phyloP scores from a whole-genome alignment of 106 monocot genomes.

The Dendrobium huoshanense region DNA sequence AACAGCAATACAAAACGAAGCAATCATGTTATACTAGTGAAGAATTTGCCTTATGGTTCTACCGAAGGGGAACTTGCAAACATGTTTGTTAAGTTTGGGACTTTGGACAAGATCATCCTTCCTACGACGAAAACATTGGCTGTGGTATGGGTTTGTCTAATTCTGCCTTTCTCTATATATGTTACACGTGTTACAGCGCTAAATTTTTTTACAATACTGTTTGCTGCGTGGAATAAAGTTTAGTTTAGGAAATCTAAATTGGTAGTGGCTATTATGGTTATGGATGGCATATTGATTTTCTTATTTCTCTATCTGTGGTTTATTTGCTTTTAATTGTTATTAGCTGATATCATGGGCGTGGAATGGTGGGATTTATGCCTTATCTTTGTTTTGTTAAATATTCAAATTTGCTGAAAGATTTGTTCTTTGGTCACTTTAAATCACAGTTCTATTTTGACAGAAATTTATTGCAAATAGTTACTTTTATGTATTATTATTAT shows the following conservation, averaged over 20 bases:
- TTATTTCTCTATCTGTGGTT: background rate
- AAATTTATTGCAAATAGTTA: background rate
- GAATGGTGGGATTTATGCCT: background rate
- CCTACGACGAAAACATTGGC: conserved; percentile 88
- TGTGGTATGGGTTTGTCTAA: conserved; percentile 44
- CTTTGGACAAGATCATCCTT: conserved; percentile 80
- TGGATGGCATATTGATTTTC: background rate
- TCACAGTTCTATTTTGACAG: background rate
- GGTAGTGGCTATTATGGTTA: background rate
- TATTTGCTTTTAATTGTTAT: conserved; percentile 1
- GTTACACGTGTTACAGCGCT: background rate
- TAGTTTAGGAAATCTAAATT: background rate
- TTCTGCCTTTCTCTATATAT: background rate
- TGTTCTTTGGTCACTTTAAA: background rate
- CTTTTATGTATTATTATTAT: background rate
- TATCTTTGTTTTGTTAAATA: background rate
- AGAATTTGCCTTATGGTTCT: conserved; percentile 86
- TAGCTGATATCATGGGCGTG: background rate
- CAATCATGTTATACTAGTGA: conserved; percentile 83
- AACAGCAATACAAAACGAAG: conserved; percentile 58
- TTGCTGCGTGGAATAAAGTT: background rate
- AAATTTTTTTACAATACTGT: background rate
- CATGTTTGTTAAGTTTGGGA: conserved; percentile 92
- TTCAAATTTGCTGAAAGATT: background rate
- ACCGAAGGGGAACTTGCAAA: conserved; percentile 68